Base-by-base conservation (phyloP, 1,139 yeast genomes). In the Hyphopichia khmerensis region DNA sequence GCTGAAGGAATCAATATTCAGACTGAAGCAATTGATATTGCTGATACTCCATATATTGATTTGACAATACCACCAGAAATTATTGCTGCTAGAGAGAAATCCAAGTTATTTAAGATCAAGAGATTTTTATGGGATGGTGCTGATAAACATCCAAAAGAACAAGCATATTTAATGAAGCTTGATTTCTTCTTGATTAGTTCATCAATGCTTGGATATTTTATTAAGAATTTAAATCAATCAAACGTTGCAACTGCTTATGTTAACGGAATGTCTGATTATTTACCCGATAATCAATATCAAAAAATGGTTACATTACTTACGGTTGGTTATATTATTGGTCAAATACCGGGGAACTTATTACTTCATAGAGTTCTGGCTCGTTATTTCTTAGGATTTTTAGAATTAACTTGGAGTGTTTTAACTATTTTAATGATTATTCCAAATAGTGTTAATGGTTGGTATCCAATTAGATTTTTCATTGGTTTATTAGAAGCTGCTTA, bases 401-500 rank as follows among this genome's bases (percentile, higher is more conserved):
- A 82, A 49, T 49, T 80, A 3, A 47, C 69, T 8, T 84, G 88
- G 88, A 78, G 83, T 1, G 47, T 76, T 11, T 61, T 82, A 41
- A 81, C 87, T 0, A 55, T 79, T 15, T 57, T 77, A 43, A 65
- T 77, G 69, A 71, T 80, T 40, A 69, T 77, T 0, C 70, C 75
- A 59, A 53, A 58, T 26, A 56, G 53, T 29, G 60, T 79, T 8
- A 52, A 65, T 1, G 77, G 79, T 5, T 51, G 83, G 50, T 79
- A 77, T 57, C 86, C 80, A 0, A 47, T 80, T 23, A 61, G 88
- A 40, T 83, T 82, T 52, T 62, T 82, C 32, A 57, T 82, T 40
- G 89, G 87, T 0, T 59, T 80, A 7, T 65, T 75, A 2, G 88
- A 82, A 55, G 59, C 81, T 18, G 84, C 84, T 0, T 77, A 77